phyloP scores from a whole-genome alignment of 2,329 filamentous ascomycete genomes.

The Phialemonium atrogriseum region DNA sequence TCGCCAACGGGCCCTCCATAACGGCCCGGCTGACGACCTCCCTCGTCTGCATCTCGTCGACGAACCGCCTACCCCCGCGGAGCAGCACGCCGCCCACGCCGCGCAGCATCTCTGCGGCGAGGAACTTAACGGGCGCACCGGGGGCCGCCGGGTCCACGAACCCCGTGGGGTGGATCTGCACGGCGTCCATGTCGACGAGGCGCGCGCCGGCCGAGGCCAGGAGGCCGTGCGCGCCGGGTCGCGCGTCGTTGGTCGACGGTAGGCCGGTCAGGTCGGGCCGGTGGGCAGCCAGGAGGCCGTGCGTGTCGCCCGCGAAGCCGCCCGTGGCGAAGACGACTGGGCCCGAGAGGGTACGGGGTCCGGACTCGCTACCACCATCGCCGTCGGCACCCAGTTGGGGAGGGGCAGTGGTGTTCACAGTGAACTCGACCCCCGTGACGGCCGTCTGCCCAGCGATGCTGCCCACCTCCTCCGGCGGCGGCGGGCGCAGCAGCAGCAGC shows the following conservation, averaged over 20 bases:
- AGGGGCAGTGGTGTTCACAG: too few relatives aligned
- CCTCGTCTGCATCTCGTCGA: slow-evolving; percentile 55
- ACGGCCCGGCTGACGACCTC: slow-evolving; percentile 47
- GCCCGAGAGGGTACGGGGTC: slow-evolving; percentile 32
- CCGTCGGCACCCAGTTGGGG: slow-evolving; percentile 3
- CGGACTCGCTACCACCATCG: too few relatives aligned
- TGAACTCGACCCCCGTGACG: slow-evolving; percentile 46
- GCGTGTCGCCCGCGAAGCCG: slow-evolving; percentile 54
- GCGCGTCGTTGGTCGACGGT: slow-evolving; percentile 55
- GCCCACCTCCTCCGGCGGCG: slow-evolving; percentile 11
- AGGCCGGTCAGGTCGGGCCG: slow-evolving; percentile 50
- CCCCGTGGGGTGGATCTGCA: slow-evolving; percentile 58
- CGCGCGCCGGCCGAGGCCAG: slow-evolving; percentile 30
- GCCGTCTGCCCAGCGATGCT: too few relatives aligned
- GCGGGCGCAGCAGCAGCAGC: slow-evolving; percentile 25
- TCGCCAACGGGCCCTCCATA: slow-evolving; percentile 31
- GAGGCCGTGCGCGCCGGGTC: slow-evolving; percentile 42
- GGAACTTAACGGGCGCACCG: slow-evolving; percentile 44
- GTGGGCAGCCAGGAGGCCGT: slow-evolving; percentile 46
- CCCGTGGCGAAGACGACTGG: slow-evolving; percentile 53
- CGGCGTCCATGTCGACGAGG: slow-evolving; percentile 43
- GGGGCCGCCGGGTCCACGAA: slow-evolving; percentile 48
- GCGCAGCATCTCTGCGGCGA: slow-evolving; percentile 54
- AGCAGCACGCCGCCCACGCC: slow-evolving; percentile 56
- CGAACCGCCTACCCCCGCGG: slow-evolving; percentile 39